These are phyloP conservation scores for Cercospora zeae-maydis DNA, from an alignment of 2,329 filamentous ascomycete species.

Conservation along the genomic window DNA sequence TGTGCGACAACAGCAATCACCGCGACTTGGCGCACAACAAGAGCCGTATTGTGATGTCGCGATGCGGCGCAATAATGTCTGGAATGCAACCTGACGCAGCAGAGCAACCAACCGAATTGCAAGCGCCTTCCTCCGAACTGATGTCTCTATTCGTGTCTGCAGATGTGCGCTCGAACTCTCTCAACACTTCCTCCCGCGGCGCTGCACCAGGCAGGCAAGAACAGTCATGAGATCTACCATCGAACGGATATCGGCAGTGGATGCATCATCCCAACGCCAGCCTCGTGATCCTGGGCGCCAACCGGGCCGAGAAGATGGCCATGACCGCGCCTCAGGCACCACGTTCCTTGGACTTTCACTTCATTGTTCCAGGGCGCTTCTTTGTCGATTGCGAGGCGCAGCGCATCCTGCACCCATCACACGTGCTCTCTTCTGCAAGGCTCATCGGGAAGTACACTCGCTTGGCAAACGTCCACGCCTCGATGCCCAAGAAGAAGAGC, in stretches of 20 bases:
- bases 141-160: background rate
- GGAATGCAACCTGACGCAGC: constrained; percentile 4
- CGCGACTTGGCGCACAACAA: background rate
- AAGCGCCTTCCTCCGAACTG: background rate
- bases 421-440: background rate
- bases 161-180: background rate
- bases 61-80: background rate
- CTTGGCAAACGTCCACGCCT: constrained; percentile 66
- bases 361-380: background rate
- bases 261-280: too few relatives aligned
- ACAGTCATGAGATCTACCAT: constrained; percentile 1
- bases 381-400: constrained; percentile 7
- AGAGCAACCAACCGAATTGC: background rate
- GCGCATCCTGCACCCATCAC: background rate
- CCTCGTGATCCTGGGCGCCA: background rate
- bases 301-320: background rate
- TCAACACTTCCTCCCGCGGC: background rate
- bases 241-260: constrained; percentile 5
- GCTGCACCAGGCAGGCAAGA: background rate
- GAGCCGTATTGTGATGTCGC: background rate
- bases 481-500: constrained; percentile 62
- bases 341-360: background rate
- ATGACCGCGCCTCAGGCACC: background rate
- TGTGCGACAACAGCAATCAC: background rate
- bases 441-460: constrained; percentile 36